Evolutionary conservation across 306 rosid species (phyloP).

Genomic region (Trifolium subterraneum): DNA sequence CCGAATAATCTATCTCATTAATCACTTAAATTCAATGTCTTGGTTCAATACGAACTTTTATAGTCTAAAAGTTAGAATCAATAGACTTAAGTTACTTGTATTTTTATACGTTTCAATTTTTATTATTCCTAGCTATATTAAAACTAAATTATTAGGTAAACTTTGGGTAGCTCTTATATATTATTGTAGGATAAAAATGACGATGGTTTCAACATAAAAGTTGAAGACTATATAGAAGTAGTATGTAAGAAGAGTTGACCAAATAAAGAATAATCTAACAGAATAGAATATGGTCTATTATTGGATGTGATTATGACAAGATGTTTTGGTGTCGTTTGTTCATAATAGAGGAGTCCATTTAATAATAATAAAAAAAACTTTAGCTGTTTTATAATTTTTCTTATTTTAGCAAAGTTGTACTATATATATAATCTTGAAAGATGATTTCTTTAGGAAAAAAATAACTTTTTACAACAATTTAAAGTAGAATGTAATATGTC

Average conservation of each 20-base stretch:
- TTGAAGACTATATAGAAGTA: not conserved
- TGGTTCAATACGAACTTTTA: no score
- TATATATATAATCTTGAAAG: not conserved
- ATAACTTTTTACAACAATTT: no score
- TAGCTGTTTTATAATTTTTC: not conserved
- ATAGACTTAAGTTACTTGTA: no score
- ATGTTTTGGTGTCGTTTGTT: not conserved
- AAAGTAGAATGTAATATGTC: no score
- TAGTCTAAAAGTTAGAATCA: no score
- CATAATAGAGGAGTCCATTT: not conserved
- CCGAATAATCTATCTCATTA: no score
- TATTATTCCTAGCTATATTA: no score
- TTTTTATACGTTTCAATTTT: no score
- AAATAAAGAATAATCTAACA: not conserved
- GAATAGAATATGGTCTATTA: not conserved
- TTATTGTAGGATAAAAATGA: not conserved
- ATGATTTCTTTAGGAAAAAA: no score
- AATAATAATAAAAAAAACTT: not conserved
- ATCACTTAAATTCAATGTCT: no score
- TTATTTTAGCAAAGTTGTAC: not conserved
- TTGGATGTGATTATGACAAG: constrained; percentile 8
- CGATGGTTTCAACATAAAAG: not conserved
- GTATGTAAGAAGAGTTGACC: not conserved
- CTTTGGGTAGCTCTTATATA: not conserved
- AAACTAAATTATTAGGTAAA: not conserved